Percentiles rank a stretch among this genome's conserved stretches.
These are phyloP conservation scores for Nicotiana rustica DNA, from an alignment of 305 asterid species.

Conservation along the genomic window DNA sequence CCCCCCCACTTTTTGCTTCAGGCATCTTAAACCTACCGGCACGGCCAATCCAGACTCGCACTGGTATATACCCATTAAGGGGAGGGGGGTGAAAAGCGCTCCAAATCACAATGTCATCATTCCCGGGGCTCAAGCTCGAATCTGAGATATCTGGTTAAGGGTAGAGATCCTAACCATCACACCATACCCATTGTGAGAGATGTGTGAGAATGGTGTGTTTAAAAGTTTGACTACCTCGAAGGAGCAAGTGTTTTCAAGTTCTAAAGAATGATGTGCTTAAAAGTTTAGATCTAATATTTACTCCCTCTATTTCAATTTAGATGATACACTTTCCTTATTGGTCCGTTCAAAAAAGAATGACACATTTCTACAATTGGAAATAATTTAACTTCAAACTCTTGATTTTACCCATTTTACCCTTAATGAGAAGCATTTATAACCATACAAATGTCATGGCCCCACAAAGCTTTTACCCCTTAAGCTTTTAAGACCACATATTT, in stretches of 20 bases:
- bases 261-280: conserved; percentile 19
- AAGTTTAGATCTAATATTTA: not conserved
- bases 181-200: conserved; percentile 10
- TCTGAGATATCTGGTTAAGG: not conserved
- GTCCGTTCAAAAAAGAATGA: too few relatives aligned
- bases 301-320: too few relatives aligned
- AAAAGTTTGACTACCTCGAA: not conserved
- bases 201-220: not conserved
- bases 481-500: too few relatives aligned
- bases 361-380: too few relatives aligned
- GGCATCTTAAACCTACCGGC: not conserved
- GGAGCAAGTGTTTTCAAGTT: conserved; percentile 1
- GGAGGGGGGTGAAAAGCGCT: not conserved
- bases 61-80: not conserved
- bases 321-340: too few relatives aligned
- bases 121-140: not conserved
- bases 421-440: too few relatives aligned
- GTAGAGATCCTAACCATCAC: not conserved
- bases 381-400: too few relatives aligned
- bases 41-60: not conserved
- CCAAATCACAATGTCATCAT: not conserved
- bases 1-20: not conserved
- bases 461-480: too few relatives aligned
- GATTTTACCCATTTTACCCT: too few relatives aligned
- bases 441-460: too few relatives aligned